A percentile compares a stretch with the other conserved stretches of the same genome.
These are phyloP conservation scores for Pyrenophora teres DNA, from an alignment of 2,329 filamentous ascomycete species.

Conservation along the genomic window DNA sequence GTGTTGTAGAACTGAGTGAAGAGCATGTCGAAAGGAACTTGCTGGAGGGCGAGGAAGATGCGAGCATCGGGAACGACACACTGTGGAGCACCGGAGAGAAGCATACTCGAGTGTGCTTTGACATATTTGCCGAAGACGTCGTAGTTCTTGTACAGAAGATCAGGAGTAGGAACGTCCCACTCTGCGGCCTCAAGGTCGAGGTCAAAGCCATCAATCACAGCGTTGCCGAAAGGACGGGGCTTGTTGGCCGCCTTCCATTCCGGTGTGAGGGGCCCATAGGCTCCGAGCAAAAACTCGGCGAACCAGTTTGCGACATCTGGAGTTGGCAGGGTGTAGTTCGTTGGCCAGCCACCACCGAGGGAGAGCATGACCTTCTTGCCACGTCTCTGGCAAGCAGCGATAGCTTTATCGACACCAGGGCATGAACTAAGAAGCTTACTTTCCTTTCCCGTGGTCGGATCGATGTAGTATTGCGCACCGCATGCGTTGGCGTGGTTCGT, in stretches of 20 bases:
- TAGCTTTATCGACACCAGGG: slow-evolving; percentile 44
- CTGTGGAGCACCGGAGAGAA: slow-evolving; percentile 61
- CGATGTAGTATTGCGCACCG: slow-evolving; percentile 38
- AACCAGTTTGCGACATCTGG: slow-evolving; percentile 51
- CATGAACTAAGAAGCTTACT: slow-evolving; percentile 7
- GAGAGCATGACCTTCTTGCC: slow-evolving; percentile 52
- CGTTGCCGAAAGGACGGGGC: slow-evolving; percentile 55
- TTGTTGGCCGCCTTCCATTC: slow-evolving; percentile 32
- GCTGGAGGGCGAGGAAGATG: slow-evolving; percentile 52
- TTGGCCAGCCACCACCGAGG: slow-evolving; percentile 51
- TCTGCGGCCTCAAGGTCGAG: slow-evolving; percentile 52
- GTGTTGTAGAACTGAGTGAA: slow-evolving; percentile 64
- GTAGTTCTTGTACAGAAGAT: slow-evolving; percentile 49
- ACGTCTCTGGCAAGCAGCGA: slow-evolving; percentile 37
- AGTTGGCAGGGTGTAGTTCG: slow-evolving; percentile 51
- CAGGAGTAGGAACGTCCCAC: slow-evolving; percentile 24
- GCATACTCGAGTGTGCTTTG: slow-evolving; percentile 49
- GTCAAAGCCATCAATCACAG: slow-evolving; percentile 58
- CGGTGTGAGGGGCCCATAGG: slow-evolving; percentile 53
- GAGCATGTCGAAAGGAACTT: slow-evolving; percentile 57
- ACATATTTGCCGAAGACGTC: slow-evolving; percentile 55
- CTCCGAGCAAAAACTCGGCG: slow-evolving; percentile 56
- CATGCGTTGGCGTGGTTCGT: slow-evolving; percentile 63
- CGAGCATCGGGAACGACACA: slow-evolving; percentile 55
- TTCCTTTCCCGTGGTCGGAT: slow-evolving; percentile 23